Evolutionary conservation across 208 protist species (phyloP).

Genomic region (Wallacemonas rigidus): DNA sequence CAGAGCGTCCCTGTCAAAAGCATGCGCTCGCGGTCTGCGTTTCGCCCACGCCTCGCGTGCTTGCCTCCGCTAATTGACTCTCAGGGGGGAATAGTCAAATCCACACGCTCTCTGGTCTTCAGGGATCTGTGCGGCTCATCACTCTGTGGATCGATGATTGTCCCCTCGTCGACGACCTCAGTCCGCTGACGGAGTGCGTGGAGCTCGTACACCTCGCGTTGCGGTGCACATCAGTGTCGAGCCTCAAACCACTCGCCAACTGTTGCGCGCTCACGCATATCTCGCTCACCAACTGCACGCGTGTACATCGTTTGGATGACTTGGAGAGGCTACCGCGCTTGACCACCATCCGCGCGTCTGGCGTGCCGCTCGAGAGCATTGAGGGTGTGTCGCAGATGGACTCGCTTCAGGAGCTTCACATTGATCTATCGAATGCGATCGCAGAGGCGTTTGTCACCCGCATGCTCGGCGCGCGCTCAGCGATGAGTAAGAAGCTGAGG

Average conservation of each 20-base stretch:
- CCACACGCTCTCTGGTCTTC: not conserved
- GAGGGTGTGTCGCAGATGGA: not conserved
- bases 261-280: not conserved
- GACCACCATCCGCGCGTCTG: not conserved
- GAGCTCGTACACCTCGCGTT: conserved; percentile 1
- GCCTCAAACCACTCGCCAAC: not conserved
- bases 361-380: not conserved
- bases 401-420: not conserved
- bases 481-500: not conserved
- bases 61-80: not conserved
- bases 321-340: not conserved
- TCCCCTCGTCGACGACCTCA: not conserved
- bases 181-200: not conserved
- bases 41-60: not conserved
- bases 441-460: not conserved
- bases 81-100: not conserved
- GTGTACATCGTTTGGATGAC: not conserved
- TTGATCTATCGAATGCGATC: not conserved
- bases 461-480: not conserved
- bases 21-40: not conserved
- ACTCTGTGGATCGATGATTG: not conserved
- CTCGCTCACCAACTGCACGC: not conserved
- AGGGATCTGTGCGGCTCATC: not conserved
- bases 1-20: not conserved
- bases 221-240: not conserved